Conservation (phyloP, 306 rosid species). For the Lathyrus aphaca region DNA sequence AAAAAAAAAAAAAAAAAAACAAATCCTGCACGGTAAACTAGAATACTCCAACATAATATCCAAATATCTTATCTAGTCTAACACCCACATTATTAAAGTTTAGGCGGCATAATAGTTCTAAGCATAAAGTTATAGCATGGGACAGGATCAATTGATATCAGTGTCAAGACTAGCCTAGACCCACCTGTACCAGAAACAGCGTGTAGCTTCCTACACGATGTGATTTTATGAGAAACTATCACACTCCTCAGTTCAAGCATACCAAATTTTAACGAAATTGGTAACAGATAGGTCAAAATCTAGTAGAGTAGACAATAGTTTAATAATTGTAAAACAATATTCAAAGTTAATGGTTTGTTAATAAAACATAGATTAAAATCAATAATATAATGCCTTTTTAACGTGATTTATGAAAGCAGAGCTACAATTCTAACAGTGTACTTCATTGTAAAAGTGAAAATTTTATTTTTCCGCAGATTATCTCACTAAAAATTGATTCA, state of each 20-base stretch:
- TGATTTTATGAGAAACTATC: not conserved
- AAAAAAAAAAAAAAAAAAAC: no score
- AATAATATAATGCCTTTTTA: not conserved
- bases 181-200: conserved; percentile 1
- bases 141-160: not conserved
- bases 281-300: conserved; percentile 12
- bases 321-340: conserved; percentile 6
- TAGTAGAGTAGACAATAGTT: conserved; percentile 23
- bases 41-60: not conserved
- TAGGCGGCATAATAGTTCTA: not conserved
- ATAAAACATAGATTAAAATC: not conserved
- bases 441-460: not conserved
- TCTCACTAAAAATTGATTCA: conserved; percentile 4
- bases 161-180: not conserved
- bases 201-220: not conserved
- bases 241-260: not conserved
- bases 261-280: not conserved
- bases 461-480: not conserved
- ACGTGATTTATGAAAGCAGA: not conserved
- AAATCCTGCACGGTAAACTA: not conserved
- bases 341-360: not conserved
- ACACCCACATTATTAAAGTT: not conserved
- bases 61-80: not conserved
- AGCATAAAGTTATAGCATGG: not conserved
- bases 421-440: not conserved